These are phyloP conservation scores for Flaveria floridana DNA, from an alignment of 140 eudicot genomes.

Conservation along the genomic window DNA sequence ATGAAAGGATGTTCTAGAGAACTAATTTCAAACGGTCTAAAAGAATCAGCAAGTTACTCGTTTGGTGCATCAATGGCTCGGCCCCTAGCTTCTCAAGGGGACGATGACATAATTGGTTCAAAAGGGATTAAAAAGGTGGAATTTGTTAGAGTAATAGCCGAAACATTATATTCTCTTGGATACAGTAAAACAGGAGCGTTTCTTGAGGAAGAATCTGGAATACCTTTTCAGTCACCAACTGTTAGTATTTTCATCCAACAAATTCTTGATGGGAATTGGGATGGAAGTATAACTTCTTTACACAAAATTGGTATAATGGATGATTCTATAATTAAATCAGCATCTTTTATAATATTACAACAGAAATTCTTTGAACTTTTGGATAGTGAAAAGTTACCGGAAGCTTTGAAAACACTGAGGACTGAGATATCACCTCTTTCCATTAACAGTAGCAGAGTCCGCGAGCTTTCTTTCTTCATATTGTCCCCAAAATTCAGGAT, in stretches of 20 bases:
- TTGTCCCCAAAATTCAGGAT: conserved; percentile 37
- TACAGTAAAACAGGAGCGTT: conserved; percentile 48
- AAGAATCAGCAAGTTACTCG: conserved; percentile 43
- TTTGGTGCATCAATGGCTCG: conserved; percentile 59
- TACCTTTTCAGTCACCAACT: conserved; percentile 44
- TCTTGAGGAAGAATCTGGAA: conserved; percentile 68
- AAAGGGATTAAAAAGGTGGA: conserved; percentile 62
- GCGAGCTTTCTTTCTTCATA: conserved; percentile 54
- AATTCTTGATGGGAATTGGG: conserved; percentile 70
- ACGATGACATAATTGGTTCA: conserved; percentile 54
- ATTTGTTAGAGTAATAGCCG: conserved; percentile 59
- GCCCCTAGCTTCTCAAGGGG: conserved; percentile 52
- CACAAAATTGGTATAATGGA: conserved; percentile 48
- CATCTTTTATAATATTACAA: conserved; percentile 62
- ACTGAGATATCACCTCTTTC: conserved; percentile 64
- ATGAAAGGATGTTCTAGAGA: conserved; percentile 53
- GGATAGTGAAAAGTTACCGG: conserved; percentile 50
- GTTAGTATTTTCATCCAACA: conserved; percentile 55
- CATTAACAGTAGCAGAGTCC: conserved; percentile 47
- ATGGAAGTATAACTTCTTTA: conserved; percentile 56
- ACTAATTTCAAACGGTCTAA: conserved; percentile 46
- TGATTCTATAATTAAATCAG: conserved; percentile 47
- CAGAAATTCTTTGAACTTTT: conserved; percentile 70
- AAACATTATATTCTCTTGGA: conserved; percentile 70
- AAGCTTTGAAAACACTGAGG: conserved; percentile 66